Conservation (phyloP, 2,329 filamentous ascomycete species). For the Fusarium brevicatenulatum region DNA sequence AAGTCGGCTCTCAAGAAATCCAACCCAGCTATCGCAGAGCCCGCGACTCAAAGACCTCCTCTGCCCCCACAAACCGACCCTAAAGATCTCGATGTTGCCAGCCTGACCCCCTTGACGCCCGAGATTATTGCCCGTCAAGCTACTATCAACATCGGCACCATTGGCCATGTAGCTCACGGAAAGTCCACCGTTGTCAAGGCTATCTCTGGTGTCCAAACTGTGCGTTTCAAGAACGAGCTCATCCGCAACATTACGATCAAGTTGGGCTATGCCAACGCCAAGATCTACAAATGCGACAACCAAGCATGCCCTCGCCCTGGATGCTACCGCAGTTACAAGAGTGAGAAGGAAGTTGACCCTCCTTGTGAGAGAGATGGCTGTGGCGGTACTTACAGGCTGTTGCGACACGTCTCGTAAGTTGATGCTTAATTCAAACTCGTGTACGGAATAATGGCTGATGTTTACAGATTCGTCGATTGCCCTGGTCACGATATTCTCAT, state of each 20-base stretch:
- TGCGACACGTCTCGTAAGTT: conserved; percentile 91
- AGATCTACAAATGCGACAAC: conserved; percentile 99
- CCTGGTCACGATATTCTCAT: conserved; percentile 99
- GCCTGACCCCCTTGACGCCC: conserved; percentile 85
- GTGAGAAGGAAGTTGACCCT: conserved; percentile 98
- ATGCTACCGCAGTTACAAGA: conserved; percentile 97
- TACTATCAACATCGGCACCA: conserved; percentile 98
- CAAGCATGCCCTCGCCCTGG: conserved; percentile 88
- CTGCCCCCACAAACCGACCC: conserved; percentile 93
- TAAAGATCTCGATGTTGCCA: conserved; percentile 83
- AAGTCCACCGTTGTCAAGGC: conserved; percentile 99
- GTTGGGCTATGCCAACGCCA: conserved; percentile 98
- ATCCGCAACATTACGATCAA: conserved; percentile 99
- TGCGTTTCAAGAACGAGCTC: conserved; percentile 99
- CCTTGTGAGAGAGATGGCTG: conserved; percentile 95
- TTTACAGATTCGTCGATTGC: conserved; percentile 89
- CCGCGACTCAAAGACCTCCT: conserved; percentile 62
- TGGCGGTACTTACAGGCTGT: conserved; percentile 83
- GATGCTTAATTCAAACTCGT: background rate
- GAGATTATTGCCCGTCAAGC: conserved; percentile 98
- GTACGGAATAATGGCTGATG: conserved; percentile 29
- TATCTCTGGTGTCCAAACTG: conserved; percentile 98
- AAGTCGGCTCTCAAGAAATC: conserved; percentile 90
- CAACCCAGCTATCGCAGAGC: conserved; percentile 63
- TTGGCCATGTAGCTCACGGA: conserved; percentile 98